These are phyloP conservation scores for Oryza longistaminata DNA, from an alignment of 176 grass and related monocot genomes.

Conservation along the genomic window DNA sequence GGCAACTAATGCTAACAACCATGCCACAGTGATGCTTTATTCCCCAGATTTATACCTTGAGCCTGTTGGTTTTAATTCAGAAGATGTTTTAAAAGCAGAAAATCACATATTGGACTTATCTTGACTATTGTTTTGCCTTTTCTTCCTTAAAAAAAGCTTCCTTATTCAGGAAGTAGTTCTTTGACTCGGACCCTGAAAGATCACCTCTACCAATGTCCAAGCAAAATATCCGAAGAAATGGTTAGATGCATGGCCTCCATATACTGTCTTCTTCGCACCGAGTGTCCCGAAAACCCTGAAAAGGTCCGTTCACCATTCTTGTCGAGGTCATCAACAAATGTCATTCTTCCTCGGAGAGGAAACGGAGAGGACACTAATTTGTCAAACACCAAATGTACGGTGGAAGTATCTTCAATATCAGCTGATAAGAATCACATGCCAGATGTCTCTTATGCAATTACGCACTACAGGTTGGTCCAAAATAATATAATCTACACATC, in stretches of 20 bases:
- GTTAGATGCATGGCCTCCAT: slow-evolving; percentile 88
- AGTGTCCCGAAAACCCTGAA: slow-evolving; percentile 55
- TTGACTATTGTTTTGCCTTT: slow-evolving; percentile 24
- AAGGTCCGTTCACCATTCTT: slow-evolving; percentile 67
- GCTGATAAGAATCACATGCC: slow-evolving; percentile 63
- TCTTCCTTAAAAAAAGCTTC: slow-evolving; percentile 60
- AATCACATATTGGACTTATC: slow-evolving; percentile 20
- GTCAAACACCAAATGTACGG: slow-evolving; percentile 42
- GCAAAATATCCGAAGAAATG: slow-evolving; percentile 99
- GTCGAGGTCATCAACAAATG: slow-evolving; percentile 80
- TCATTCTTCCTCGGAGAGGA: slow-evolving; percentile 54
- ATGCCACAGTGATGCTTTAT: neutral
- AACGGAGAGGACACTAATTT: slow-evolving; percentile 53
- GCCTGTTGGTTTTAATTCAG: neutral
- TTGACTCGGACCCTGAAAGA: slow-evolving; percentile 84
- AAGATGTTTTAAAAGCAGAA: neutral
- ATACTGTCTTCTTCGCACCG: slow-evolving; percentile 60
- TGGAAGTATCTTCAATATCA: slow-evolving; percentile 67
- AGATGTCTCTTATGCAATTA: slow-evolving; percentile 64
- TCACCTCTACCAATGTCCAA: slow-evolving; percentile 87
- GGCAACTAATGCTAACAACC: neutral
- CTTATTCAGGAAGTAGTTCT: slow-evolving; percentile 58
- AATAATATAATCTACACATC: neutral
- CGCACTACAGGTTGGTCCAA: slow-evolving; percentile 78
- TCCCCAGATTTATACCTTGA: neutral